Percentiles rank a stretch among this genome's conserved stretches.
Evolutionary conservation across 768 basidiomycete species (phyloP).

Genomic region (Udeniomyces megalosporus): DNA sequence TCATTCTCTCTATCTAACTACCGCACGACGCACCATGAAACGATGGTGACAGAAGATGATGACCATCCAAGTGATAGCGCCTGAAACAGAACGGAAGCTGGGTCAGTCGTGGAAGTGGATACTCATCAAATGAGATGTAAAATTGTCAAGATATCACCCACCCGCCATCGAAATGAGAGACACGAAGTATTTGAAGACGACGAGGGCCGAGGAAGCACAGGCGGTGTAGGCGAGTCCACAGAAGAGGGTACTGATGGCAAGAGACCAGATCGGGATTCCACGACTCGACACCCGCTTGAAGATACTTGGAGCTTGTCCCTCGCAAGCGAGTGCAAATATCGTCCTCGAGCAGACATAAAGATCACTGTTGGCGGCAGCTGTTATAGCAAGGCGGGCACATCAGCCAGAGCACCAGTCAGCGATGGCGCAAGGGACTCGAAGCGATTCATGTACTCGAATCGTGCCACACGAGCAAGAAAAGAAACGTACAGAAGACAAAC

Average conservation of each 20-base stretch:
- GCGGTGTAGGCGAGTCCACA: conserved; percentile 37
- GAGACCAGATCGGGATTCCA: conserved; percentile 31
- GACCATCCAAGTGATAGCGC: conserved; percentile 24
- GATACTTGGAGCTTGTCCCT: conserved; percentile 21
- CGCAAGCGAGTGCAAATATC: conserved; percentile 20
- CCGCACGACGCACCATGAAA: too few relatives aligned
- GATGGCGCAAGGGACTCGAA: too few relatives aligned
- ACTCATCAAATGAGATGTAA: too few relatives aligned
- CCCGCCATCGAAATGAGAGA: conserved; percentile 10
- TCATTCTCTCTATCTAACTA: too few relatives aligned
- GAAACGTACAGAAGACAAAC: too few relatives aligned
- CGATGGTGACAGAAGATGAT: conserved; percentile 49
- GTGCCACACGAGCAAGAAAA: too few relatives aligned
- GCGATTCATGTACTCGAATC: too few relatives aligned
- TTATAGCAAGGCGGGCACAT: too few relatives aligned
- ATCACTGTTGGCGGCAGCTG: conserved; percentile 47
- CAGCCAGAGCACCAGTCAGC: too few relatives aligned
- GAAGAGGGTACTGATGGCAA: conserved; percentile 35
- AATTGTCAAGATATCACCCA: too few relatives aligned
- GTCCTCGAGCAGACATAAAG: conserved; percentile 34
- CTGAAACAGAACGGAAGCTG: too few relatives aligned
- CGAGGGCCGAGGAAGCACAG: not conserved
- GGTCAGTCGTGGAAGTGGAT: too few relatives aligned
- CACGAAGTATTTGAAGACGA: conserved; percentile 17
- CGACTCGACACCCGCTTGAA: conserved; percentile 18